These are phyloP conservation scores for Apiotrichum veenhuisii DNA, from an alignment of 1,284 basidiomycete genomes.

Conservation along the genomic window DNA sequence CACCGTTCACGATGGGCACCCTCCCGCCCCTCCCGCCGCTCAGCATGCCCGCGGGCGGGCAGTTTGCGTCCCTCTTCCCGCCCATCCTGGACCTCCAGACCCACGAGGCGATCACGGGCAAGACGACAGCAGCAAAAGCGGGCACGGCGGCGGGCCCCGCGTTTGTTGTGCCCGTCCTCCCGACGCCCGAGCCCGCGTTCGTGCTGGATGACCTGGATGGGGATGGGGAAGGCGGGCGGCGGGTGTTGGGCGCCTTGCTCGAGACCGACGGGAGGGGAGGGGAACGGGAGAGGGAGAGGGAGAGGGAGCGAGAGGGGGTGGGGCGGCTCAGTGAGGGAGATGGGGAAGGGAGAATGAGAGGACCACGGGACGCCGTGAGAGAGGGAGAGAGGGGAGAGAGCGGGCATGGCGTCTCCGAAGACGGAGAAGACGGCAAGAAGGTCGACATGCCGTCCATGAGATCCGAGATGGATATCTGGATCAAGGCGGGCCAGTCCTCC, in stretches of 20 bases:
- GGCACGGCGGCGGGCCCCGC: neutral
- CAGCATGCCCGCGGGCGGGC: neutral
- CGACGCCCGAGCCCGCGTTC: neutral
- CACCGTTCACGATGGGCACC: neutral
- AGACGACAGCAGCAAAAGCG: neutral
- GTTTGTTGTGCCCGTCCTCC: neutral
- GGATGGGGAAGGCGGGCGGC: neutral
- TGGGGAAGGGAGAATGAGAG: too few species aligned
- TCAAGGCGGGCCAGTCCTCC: too few species aligned
- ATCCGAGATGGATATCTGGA: neutral
- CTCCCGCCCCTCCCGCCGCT: slow-evolving; percentile 13
- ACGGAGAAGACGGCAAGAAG: too few species aligned
- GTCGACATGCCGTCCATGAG: too few species aligned
- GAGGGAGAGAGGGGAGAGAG: too few species aligned
- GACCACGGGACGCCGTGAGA: neutral
- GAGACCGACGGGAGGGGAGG: too few species aligned
- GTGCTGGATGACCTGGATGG: neutral
- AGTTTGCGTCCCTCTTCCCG: neutral
- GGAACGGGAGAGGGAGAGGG: too few species aligned
- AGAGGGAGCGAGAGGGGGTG: too few species aligned
- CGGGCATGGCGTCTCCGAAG: too few species aligned
- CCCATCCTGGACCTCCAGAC: neutral
- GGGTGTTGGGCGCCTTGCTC: neutral
- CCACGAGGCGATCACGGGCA: neutral
- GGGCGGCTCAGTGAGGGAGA: too few species aligned